These are phyloP conservation scores for Vanderwaltozyma verrucispora DNA, from an alignment of 805 yeast genomes.

Conservation along the genomic window DNA sequence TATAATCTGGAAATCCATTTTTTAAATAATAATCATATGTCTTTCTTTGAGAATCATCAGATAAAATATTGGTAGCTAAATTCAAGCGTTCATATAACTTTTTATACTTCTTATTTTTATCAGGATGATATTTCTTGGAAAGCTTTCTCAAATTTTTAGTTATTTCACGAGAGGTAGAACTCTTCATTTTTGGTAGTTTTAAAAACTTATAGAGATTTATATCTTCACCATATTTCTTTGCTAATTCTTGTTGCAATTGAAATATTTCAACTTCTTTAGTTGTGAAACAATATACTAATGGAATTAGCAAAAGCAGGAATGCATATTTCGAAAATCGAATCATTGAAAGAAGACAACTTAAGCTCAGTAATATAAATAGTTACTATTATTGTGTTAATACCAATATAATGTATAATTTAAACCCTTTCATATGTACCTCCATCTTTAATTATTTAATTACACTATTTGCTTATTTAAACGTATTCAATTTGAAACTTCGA, in stretches of 20 bases:
- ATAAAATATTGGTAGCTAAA: conserved; percentile 60
- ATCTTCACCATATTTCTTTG: conserved; percentile 49
- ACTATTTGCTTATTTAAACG: too few relatives aligned
- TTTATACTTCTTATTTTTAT: conserved; percentile 44
- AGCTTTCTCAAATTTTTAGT: conserved; percentile 58
- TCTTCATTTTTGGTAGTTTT: conserved; percentile 31
- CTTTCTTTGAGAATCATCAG: conserved; percentile 48
- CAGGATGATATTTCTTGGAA: conserved; percentile 77
- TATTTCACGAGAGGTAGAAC: conserved; percentile 43
- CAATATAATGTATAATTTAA: too few relatives aligned
- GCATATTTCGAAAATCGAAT: background rate
- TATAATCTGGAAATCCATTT: conserved; percentile 80
- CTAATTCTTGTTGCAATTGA: conserved; percentile 53
- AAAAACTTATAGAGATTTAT: conserved; percentile 63
- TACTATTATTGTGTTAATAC: too few relatives aligned
- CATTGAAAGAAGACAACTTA: background rate
- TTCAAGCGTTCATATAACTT: conserved; percentile 66
- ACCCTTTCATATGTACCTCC: too few relatives aligned
- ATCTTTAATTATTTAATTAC: too few relatives aligned
- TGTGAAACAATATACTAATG: conserved; percentile 39
- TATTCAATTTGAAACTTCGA: too few relatives aligned
- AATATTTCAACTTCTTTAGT: conserved; percentile 76
- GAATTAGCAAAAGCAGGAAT: conserved; percentile 9
- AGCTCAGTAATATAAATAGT: too few relatives aligned
- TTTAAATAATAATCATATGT: conserved; percentile 77